phyloP scores from a whole-genome alignment of 306 rosid species.

The Vigna radiata region DNA sequence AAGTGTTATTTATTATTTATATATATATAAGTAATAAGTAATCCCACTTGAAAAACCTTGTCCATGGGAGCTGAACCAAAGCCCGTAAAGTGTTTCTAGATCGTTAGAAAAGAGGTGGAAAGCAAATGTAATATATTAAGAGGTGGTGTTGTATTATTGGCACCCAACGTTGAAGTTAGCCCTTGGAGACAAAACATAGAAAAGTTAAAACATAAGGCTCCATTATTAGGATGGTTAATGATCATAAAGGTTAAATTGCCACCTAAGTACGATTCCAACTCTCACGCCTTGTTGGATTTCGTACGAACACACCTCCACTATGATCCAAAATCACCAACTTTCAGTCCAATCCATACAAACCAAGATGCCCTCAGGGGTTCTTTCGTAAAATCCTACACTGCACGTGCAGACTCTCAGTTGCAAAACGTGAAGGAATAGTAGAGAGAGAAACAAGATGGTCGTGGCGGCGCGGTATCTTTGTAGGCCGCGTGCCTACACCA shows the following conservation, averaged over 20 bases:
- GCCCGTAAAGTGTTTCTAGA: conserved; percentile 67
- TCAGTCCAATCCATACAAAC: conserved; percentile 33
- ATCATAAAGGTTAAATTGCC: conserved; percentile 55
- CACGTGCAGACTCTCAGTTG: conserved; percentile 56
- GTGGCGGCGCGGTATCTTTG: conserved; percentile 98
- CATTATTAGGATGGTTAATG: conserved; percentile 40
- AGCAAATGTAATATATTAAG: conserved; percentile 45
- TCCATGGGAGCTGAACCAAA: conserved; percentile 85
- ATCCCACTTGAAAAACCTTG: conserved; percentile 57
- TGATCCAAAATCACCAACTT: conserved; percentile 38
- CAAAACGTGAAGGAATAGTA: conserved; percentile 77
- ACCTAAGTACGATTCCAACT: conserved; percentile 58
- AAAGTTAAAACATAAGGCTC: conserved; percentile 43
- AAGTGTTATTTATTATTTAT: conserved; percentile 14
- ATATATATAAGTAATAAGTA: conserved; percentile 28
- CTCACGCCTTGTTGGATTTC: conserved; percentile 56
- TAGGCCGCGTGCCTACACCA: conserved; percentile 67
- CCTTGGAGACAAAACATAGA: conserved; percentile 50
- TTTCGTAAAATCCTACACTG: background rate
- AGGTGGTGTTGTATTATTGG: conserved; percentile 57
- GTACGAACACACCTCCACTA: conserved; percentile 59
- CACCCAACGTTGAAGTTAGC: conserved; percentile 50
- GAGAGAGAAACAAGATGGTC: conserved; percentile 32
- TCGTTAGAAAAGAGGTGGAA: conserved; percentile 49
- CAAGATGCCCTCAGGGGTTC: conserved; percentile 1